Percentiles rank a stretch among this genome's conserved stretches.
phyloP scores from a whole-genome alignment of 495 filamentous ascomycete genomes.

The Aspergillus kassunensis region DNA sequence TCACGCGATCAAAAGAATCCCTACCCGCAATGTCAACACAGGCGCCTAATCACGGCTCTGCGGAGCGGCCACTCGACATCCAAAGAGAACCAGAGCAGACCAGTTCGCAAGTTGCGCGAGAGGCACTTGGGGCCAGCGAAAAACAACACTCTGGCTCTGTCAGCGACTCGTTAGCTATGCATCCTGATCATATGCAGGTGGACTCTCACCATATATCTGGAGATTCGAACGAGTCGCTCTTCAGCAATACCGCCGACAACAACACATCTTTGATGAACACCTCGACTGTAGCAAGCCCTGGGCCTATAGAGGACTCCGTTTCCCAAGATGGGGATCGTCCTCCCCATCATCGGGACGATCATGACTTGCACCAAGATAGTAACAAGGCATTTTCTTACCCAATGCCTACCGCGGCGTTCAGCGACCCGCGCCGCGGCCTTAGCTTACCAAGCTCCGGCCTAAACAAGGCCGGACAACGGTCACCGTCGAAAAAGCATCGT shows the following conservation, averaged over 20 bases:
- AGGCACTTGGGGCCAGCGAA: constrained; percentile 42
- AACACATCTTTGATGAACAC: constrained; percentile 34
- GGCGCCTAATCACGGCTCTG: constrained; percentile 17
- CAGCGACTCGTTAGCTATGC: constrained; percentile 29
- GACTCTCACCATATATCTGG: constrained; percentile 32
- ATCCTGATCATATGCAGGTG: constrained; percentile 45
- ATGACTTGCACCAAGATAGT: constrained; percentile 41
- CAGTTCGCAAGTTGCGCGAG: constrained; percentile 42
- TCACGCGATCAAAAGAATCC: constrained; percentile 36
- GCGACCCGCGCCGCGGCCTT: constrained; percentile 58
- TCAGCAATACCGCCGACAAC: constrained; percentile 31
- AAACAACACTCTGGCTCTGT: constrained; percentile 30
- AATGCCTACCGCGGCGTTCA: constrained; percentile 42
- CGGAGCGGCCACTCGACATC: constrained; percentile 32
- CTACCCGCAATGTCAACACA: constrained; percentile 33
- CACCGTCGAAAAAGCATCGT: constrained; percentile 89
- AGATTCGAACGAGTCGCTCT: constrained; percentile 25
- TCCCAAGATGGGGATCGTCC: constrained; percentile 42
- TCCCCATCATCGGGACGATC: constrained; percentile 32
- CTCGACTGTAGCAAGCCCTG: constrained; percentile 45
- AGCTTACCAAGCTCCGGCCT: constrained; percentile 71
- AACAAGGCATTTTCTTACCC: constrained; percentile 54
- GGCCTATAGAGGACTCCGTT: constrained; percentile 41
- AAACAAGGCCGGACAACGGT: constrained; percentile 56
- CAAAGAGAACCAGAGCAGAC: constrained; percentile 37